phyloP scores from a whole-genome alignment of 1,139 yeast genomes.

The Protomyces inouyei region DNA sequence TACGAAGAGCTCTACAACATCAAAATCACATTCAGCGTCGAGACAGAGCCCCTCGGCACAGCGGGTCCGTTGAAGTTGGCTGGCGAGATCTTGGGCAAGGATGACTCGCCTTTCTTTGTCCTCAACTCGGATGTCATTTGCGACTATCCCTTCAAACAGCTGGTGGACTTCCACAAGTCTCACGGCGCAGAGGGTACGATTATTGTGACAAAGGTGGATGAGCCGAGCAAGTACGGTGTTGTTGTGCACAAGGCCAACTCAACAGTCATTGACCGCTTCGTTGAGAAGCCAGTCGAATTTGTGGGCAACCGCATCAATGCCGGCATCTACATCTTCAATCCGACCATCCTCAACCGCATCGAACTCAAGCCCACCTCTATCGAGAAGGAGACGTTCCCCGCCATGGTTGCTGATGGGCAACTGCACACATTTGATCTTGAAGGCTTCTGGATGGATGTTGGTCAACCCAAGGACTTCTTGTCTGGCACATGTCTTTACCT shows the following conservation, averaged over 20 bases:
- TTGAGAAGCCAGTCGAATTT: slow-evolving; percentile 98
- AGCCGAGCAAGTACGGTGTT: slow-evolving; percentile 99
- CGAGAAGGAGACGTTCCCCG: slow-evolving; percentile 99
- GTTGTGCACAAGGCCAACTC: slow-evolving; percentile 94
- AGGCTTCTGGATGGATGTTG: slow-evolving; percentile 99
- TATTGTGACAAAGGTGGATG: slow-evolving; percentile 99
- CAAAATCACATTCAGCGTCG: slow-evolving; percentile 92
- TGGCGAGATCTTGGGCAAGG: slow-evolving; percentile 87
- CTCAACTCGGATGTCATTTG: slow-evolving; percentile 98
- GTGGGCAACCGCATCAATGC: slow-evolving; percentile 93
- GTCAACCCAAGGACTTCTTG: slow-evolving; percentile 99
- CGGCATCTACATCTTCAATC: slow-evolving; percentile 94
- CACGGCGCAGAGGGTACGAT: slow-evolving; percentile 99
- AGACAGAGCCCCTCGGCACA: slow-evolving; percentile 98
- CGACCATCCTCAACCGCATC: slow-evolving; percentile 90
- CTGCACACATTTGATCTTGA: slow-evolving; percentile 95
- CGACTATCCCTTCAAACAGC: slow-evolving; percentile 93
- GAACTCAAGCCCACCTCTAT: slow-evolving; percentile 98
- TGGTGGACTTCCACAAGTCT: slow-evolving; percentile 85
- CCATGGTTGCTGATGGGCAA: slow-evolving; percentile 78
- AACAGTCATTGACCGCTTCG: slow-evolving; percentile 94
- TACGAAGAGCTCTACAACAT: slow-evolving; percentile 96
- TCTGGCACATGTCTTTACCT: slow-evolving; percentile 94
- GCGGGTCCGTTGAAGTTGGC: slow-evolving; percentile 99
- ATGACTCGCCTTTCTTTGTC: slow-evolving; percentile 93